phyloP scores from a whole-genome alignment of 768 basidiomycete genomes.

The Tubosaeta sp. region DNA sequence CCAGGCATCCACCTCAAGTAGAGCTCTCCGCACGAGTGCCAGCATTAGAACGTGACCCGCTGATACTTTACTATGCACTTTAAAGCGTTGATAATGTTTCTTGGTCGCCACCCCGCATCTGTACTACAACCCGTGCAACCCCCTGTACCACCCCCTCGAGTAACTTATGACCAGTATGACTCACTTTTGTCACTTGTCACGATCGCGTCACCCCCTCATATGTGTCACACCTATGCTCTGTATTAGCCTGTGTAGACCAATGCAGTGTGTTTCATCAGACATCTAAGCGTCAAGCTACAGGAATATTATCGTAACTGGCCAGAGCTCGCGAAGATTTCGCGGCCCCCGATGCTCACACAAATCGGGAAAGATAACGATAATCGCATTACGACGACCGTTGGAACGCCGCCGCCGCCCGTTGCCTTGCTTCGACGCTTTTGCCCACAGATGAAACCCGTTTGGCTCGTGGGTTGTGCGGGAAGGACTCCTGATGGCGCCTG shows the following conservation, averaged over 20 bases:
- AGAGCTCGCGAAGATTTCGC: background rate
- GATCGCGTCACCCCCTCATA: background rate
- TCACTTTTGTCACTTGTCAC: background rate
- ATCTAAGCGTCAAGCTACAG: background rate
- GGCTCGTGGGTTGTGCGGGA: too few species aligned
- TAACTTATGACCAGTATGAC: constrained; percentile 17
- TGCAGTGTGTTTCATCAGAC: too few species aligned
- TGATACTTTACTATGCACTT: background rate
- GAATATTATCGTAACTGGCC: background rate
- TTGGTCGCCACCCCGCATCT: constrained; percentile 16
- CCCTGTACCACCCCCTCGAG: constrained; percentile 9
- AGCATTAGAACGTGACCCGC: constrained; percentile 24
- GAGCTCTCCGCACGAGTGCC: constrained; percentile 11
- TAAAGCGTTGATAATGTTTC: constrained; percentile 1
- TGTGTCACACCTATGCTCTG: too few species aligned
- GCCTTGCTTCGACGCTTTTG: too few species aligned
- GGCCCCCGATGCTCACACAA: background rate
- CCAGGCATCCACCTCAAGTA: constrained; percentile 15
- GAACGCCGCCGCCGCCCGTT: background rate
- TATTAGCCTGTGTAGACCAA: background rate
- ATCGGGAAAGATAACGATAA: constrained; percentile 55
- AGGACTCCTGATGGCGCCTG: too few species aligned
- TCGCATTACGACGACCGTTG: constrained; percentile 31
- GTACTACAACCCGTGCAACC: constrained; percentile 22
- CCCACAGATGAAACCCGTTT: too few species aligned